Evolutionary conservation across 495 filamentous ascomycete species (phyloP), one percentile per base, ranked within the genome.

Genomic region (Podospora appendiculata): DNA sequence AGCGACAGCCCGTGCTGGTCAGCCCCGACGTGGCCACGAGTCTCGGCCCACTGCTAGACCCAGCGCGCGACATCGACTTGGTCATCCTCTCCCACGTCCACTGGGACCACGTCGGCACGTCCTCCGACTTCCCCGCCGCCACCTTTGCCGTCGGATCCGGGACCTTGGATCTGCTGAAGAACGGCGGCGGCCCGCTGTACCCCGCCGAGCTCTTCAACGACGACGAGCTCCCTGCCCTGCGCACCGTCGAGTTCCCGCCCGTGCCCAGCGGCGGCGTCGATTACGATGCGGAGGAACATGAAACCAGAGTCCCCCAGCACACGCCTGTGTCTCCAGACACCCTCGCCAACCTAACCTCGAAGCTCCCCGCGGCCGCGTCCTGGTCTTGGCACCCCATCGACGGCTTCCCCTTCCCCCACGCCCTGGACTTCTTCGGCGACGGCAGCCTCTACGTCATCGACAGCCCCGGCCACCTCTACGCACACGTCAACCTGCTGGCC

Each of bases 81-180:
- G 70, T 79, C 1, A 64, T 79, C 38, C 54, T 79, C 0, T 71
- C 65, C 56, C 76, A 80, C 45, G 70, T 79, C 0, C 78, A 79
- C 56, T 79, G 70, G 64, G 77, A 81, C 50, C 78, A 81, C 50
- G 57, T 72, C 19, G 78, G 78, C 39, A 71, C 69, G 13, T 70
- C 72, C 0, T 58, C 59, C 1, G 74, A 77, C 53, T 81, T 79
- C 48, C 40, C 58, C 6, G 52, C 59, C 14, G 58, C 74, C 0
- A 66, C 62, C 9, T 79, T 79, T 57, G 43, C 72, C 7, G 74
- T 79, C 34, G 75, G 75, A 1, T 60, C 67, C 13, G 75, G 77
- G 8, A 69, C 73, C 1, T 51, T 74, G 51, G 41, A 73, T 41
- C 50, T 78, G 5, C 55, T 78, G 19, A 48, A 39, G 13, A 41